A percentile compares a stretch with the other conserved stretches of the same genome.
Evolutionary conservation across 2,329 filamentous ascomycete species (phyloP).

Genomic region (Pyrenochaeta sp.): DNA sequence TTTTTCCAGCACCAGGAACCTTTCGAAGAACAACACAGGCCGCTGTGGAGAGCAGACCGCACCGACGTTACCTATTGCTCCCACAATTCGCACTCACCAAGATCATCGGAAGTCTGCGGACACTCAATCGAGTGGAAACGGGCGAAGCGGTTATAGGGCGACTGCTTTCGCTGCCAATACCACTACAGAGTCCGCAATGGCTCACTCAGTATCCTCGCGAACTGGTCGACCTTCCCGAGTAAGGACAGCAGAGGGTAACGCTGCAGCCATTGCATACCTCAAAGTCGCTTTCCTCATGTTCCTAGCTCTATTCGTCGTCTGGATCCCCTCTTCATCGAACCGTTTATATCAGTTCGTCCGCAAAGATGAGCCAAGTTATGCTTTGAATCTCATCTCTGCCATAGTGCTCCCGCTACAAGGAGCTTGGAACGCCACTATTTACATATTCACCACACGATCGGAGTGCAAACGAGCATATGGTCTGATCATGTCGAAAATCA

Average conservation of each 20-base stretch:
- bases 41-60: neutral
- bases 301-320: conserved; percentile 74
- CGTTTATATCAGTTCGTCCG: conserved; percentile 75
- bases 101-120: conserved; percentile 4
- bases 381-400: conserved; percentile 74
- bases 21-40: conserved; percentile 3
- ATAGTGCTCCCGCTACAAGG: conserved; percentile 83
- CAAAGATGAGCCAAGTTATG: conserved; percentile 55
- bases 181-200: neutral
- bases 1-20: conserved; percentile 37
- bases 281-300: conserved; percentile 78
- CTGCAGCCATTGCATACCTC: conserved; percentile 72
- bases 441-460: conserved; percentile 56
- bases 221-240: conserved; percentile 1
- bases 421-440: conserved; percentile 85
- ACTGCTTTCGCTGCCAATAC: conserved; percentile 14
- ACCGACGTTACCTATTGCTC: neutral
- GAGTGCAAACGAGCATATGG: conserved; percentile 36
- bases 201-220: conserved; percentile 2
- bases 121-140: conserved; percentile 2
- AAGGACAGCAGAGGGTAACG: conserved; percentile 44
- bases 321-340: conserved; percentile 81
- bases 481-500: conserved; percentile 15
- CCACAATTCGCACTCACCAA: neutral
- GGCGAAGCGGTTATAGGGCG: conserved; percentile 14